phyloP scores from a whole-genome alignment of 257 asterid genomes.

The Lavandula angustifolia region DNA sequence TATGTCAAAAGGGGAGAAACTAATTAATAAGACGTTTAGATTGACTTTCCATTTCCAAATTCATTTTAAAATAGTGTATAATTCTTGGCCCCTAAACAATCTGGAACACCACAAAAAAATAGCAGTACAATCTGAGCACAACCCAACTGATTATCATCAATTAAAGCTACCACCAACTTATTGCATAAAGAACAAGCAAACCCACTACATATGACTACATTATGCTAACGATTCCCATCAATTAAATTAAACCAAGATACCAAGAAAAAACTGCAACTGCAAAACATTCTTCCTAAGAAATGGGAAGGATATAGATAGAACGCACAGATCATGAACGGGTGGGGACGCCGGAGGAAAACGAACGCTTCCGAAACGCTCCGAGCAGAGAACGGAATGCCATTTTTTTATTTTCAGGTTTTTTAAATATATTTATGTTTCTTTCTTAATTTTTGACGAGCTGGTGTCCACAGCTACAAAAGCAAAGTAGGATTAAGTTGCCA shows the following conservation, averaged over 20 bases:
- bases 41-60: background rate
- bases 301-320: background rate
- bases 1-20: slow-evolving; percentile 28
- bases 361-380: slow-evolving; percentile 49
- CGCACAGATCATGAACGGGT: slow-evolving; percentile 59
- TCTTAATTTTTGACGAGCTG: no score
- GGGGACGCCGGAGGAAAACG: slow-evolving; percentile 34
- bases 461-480: no score
- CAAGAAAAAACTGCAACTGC: background rate
- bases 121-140: slow-evolving; percentile 14
- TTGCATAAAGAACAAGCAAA: slow-evolving; percentile 2
- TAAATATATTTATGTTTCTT: no score
- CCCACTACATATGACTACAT: background rate
- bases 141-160: background rate
- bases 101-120: no score
- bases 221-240: background rate
- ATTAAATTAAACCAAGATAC: background rate
- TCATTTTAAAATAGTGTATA: slow-evolving; percentile 15
- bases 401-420: no score
- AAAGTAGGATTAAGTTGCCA: no score
- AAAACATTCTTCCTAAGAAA: background rate
- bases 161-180: background rate
- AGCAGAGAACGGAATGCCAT: slow-evolving; percentile 55
- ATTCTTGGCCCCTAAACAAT: background rate
- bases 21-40: slow-evolving; percentile 4